A percentile compares a stretch with the other conserved stretches of the same genome.
Evolutionary conservation across 352 stramenopile species (phyloP).

Genomic region (Globisporangium takayamanum): DNA sequence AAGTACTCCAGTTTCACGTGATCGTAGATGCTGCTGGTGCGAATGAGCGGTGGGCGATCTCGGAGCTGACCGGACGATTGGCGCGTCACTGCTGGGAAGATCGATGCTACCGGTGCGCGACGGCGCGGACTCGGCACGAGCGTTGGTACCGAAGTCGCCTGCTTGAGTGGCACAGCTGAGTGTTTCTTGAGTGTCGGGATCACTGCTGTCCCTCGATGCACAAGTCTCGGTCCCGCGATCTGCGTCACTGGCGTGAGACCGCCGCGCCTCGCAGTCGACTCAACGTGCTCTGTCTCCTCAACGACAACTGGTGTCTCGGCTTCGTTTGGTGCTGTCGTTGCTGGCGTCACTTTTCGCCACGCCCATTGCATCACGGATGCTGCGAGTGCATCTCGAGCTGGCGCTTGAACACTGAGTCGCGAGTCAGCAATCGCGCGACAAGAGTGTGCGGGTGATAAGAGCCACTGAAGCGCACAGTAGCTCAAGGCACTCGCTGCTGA

Average conservation of each 20-base stretch:
- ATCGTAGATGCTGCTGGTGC: slow-evolving; percentile 11
- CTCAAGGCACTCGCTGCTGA: too few species aligned
- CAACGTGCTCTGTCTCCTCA: not conserved
- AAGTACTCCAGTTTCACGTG: slow-evolving; percentile 22
- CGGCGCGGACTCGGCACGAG: not conserved
- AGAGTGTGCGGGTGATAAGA: too few species aligned
- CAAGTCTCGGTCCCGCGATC: too few species aligned
- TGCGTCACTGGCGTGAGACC: too few species aligned
- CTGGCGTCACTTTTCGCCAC: slow-evolving; percentile 2
- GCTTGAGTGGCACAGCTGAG: not conserved
- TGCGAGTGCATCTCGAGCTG: too few species aligned
- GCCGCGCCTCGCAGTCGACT: not conserved
- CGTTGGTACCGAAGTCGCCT: not conserved
- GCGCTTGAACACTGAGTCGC: too few species aligned
- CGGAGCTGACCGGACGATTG: not conserved
- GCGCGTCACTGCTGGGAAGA: slow-evolving; percentile 1
- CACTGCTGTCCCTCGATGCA: not conserved
- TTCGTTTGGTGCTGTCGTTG: not conserved
- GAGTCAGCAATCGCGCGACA: too few species aligned
- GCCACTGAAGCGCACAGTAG: too few species aligned
- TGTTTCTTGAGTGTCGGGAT: not conserved
- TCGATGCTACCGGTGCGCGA: slow-evolving; percentile 1
- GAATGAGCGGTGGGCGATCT: not conserved
- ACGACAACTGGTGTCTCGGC: not conserved
- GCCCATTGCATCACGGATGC: not conserved